Conservation (phyloP, 139 green algal species). For the Medakamo hakoo region DNA sequence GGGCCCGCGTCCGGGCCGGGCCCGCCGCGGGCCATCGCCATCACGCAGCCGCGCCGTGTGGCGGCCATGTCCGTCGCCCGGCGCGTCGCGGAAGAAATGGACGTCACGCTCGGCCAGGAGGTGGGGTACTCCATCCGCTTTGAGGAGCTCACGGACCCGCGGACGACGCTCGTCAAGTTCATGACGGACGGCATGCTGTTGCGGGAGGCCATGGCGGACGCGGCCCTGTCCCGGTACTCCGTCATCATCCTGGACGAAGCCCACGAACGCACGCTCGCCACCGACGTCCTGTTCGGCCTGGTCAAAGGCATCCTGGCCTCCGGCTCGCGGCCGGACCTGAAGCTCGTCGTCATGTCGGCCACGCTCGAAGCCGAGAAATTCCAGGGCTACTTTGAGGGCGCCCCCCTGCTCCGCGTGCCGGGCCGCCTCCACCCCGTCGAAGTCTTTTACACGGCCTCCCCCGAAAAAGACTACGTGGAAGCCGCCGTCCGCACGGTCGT, state of each 20-base stretch:
- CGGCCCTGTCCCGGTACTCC: conserved; percentile 56
- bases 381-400: conserved; percentile 89
- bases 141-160: conserved; percentile 51
- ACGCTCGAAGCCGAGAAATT: conserved; percentile 99
- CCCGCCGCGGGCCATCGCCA: conserved; percentile 64
- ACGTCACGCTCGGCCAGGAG: conserved; percentile 53
- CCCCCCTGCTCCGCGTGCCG: conserved; percentile 95
- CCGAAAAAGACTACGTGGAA: conserved; percentile 96
- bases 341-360: conserved; percentile 98
- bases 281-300: conserved; percentile 76
- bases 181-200: conserved; percentile 95
- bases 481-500: conserved; percentile 93
- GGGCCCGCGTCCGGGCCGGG: too few relatives aligned
- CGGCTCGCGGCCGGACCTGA: conserved; percentile 78
- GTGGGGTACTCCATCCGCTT: conserved; percentile 85
- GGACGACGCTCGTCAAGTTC: conserved; percentile 78
- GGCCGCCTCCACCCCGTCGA: conserved; percentile 93
- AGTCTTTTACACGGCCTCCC: conserved; percentile 99
- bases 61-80: conserved; percentile 72
- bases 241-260: conserved; percentile 79
- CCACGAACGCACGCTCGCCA: conserved; percentile 71
- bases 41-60: conserved; percentile 77
- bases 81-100: conserved; percentile 81
- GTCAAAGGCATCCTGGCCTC: conserved; percentile 75
- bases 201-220: conserved; percentile 80